Evolutionary conservation across 257 asterid genomes (phyloP), one percentile per base, ranked within the genome.

Genomic region (Solanum gracilifrons): DNA sequence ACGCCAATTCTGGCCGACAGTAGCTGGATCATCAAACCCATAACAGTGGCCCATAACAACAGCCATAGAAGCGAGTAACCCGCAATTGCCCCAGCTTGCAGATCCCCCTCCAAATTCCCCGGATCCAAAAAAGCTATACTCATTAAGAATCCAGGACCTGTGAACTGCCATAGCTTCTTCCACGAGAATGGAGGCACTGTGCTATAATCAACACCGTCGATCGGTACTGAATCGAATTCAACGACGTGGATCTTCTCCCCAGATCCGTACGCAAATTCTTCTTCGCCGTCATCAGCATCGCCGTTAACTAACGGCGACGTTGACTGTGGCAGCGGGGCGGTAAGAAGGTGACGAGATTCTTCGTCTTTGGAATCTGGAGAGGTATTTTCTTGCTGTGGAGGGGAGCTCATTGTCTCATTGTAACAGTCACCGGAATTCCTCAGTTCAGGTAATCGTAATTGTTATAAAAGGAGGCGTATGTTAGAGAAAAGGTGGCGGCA

Each of bases 61-160:
- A 96, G 88, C 99, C 99, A 96, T 25, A 96, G 87, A 73, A 96
- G 75, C 13, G 99, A 96, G 90, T 96, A 95, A 7, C 99, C 99
- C 62, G 99, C 99, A 43, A 96, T 94, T 6, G 99, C 98, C 23
- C 99, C 99, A 9, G 99, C 96, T 88, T 96, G 99, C 27, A 96
- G 95, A 93, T 96, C 99, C 85, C 98, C 99, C 88, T 96, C 99
- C 60, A 96, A 89, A 90, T 96, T 96, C 43, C 99, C 99, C 87
- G 99, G 99, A 94, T 96, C 99, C 88, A 95, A 64, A 86, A 96
- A 96, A 77, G 94, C 99, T 87, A 96, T 94, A 91, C 98, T 94
- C 99, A 96, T 96, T 68, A 96, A 89, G 66, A 96, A 96, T 0
- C 99, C 99, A 23, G 99, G 99, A 3, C 99, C 99, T n/a, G 96